phyloP scores from a whole-genome alignment of 106 monocot species.

The Dioscorea dumetorum region DNA sequence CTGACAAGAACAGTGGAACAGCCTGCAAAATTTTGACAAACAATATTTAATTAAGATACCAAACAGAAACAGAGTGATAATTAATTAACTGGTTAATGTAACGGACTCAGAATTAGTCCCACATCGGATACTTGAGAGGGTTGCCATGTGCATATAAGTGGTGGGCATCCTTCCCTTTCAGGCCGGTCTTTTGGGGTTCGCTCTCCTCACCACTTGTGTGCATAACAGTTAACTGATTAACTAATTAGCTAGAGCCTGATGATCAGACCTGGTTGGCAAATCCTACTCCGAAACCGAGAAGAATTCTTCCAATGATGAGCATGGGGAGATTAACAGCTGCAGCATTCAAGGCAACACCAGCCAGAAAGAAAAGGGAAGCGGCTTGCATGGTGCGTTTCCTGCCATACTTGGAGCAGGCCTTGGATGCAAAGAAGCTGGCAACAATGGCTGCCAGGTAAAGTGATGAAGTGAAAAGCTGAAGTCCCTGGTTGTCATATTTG shows the following conservation, averaged over 20 bases:
- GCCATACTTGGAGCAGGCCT: constrained; percentile 22
- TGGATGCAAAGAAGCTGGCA: constrained; percentile 36
- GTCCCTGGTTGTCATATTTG: constrained; percentile 34
- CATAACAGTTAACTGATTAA: too few species aligned
- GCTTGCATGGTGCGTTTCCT: constrained; percentile 26
- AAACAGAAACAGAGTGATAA: too few species aligned
- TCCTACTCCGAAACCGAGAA: constrained; percentile 46
- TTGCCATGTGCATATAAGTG: too few species aligned
- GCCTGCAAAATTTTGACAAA: background rate
- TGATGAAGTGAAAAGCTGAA: constrained; percentile 46
- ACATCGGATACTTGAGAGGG: too few species aligned
- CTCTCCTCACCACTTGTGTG: too few species aligned
- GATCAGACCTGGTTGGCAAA: constrained; percentile 34
- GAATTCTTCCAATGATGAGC: constrained; percentile 38
- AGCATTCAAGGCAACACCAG: constrained; percentile 34
- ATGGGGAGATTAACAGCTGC: constrained; percentile 33
- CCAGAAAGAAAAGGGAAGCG: constrained; percentile 42
- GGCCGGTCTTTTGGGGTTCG: too few species aligned
- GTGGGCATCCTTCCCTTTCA: too few species aligned
- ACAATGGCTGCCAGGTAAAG: constrained; percentile 44
- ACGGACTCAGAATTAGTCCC: too few species aligned
- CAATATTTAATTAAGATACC: too few species aligned
- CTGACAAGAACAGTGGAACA: background rate
- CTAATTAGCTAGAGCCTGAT: too few species aligned
- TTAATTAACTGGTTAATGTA: too few species aligned